Percentiles rank a stretch among this genome's conserved stretches.
Conservation (phyloP, 2,329 filamentous ascomycete species). For the Fusarium sp. region DNA sequence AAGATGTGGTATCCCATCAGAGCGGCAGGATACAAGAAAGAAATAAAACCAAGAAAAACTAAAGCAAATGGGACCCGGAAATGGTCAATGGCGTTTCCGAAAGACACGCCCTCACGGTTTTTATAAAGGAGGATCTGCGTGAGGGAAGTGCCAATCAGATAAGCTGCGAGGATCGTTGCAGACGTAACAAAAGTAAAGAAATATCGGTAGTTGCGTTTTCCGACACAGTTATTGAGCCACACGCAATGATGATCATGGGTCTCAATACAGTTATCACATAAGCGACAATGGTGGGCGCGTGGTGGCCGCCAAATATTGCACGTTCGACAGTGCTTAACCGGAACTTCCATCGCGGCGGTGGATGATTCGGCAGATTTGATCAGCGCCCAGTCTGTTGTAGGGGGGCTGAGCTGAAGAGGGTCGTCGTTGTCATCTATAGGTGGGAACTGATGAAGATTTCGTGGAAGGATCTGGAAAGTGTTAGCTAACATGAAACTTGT, state of each 20-base stretch:
- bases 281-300: constrained; percentile 92
- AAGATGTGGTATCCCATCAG: constrained; percentile 91
- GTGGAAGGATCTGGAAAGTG: constrained; percentile 80
- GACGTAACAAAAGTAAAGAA: constrained; percentile 92
- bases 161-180: constrained; percentile 79
- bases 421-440: constrained; percentile 79
- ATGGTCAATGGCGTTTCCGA: constrained; percentile 73
- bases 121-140: constrained; percentile 82
- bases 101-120: constrained; percentile 70
- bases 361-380: constrained; percentile 81
- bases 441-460: constrained; percentile 92
- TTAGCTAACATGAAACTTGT: constrained; percentile 20
- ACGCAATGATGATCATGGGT: constrained; percentile 98
- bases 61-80: constrained; percentile 88
- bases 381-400: constrained; percentile 93
- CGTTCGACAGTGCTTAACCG: constrained; percentile 97
- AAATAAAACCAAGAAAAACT: constrained; percentile 82
- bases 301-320: constrained; percentile 98
- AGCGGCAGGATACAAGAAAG: constrained; percentile 81
- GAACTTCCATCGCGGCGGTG: constrained; percentile 94
- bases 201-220: constrained; percentile 96
- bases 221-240: constrained; percentile 98
- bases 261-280: constrained; percentile 97
- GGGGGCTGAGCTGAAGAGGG: constrained; percentile 81
- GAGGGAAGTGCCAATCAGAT: constrained; percentile 81